phyloP scores from a whole-genome alignment of 2,329 filamentous ascomycete species.

The Ophiostoma himal-ulmi region DNA sequence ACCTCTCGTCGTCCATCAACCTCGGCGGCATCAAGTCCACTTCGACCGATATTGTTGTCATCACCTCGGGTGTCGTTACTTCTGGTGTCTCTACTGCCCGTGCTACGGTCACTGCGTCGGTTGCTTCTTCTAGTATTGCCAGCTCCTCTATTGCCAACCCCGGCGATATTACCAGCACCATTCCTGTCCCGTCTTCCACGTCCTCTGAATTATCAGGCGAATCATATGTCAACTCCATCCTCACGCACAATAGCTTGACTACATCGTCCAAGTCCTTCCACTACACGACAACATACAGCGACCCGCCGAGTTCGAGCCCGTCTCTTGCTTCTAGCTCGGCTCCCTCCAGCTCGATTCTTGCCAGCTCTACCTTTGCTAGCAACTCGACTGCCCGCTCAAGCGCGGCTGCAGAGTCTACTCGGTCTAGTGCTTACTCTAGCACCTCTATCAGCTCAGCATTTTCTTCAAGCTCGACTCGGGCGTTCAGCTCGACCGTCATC shows the following conservation, averaged over 20 bases:
- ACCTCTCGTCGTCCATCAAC: background rate
- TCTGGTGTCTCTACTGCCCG: background rate
- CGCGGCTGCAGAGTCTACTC: background rate
- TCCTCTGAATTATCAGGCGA: no score
- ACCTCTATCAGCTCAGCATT: background rate
- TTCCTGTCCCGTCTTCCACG: background rate
- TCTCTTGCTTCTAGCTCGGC: background rate
- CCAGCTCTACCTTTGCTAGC: background rate
- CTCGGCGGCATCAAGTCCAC: conserved; percentile 1
- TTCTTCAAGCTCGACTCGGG: background rate
- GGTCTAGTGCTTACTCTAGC: background rate
- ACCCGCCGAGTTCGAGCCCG: no score
- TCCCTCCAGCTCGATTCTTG: no score
- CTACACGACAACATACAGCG: no score
- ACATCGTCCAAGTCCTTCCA: no score
- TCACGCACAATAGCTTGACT: no score
- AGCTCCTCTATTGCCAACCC: background rate
- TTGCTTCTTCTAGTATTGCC: background rate
- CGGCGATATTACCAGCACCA: background rate
- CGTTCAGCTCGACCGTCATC: background rate
- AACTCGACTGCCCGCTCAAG: background rate
- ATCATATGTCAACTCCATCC: no score
- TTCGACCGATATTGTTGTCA: background rate
- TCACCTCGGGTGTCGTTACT: background rate
- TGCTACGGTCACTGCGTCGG: background rate